Evolutionary conservation across 495 filamentous ascomycete genomes (phyloP), one percentile per base, ranked within the genome.

Genomic region (Patellaria atrata): DNA sequence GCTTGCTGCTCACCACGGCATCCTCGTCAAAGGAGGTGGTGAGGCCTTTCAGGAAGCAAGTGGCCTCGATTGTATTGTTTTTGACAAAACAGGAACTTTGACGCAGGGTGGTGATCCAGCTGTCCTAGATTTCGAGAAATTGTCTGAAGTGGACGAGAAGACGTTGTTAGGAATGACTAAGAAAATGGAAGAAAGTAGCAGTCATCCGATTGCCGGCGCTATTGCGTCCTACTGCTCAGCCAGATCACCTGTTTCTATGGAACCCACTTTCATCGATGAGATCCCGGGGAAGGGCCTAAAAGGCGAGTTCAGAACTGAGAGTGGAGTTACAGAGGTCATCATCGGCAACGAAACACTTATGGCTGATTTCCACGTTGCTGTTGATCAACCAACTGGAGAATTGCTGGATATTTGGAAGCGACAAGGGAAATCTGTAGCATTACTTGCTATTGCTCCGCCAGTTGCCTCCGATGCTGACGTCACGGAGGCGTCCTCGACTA

Each of bases 41-140:
- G 83, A 93, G 50, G 87, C 89, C 1, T 94, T 96, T 48, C 82
- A 96, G 55, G 85, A 91, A 59, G 85, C 89, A 8, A 91, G 83
- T 43, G 65, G 65, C 3, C 65, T 94, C 5, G 81, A 91, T 52
- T 77, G 75, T 35, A 73, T 94, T 14, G 83, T 94, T 10, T 94
- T 96, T 47, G 87, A 96, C 61, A 96, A 96, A 62, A 96, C 87
- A 0, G 87, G 87, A 0, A 96, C 87, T 1, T 59, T 96, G 30
- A 96, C 87, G 0, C 61, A 81, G 45, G 87, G 87, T 22, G 82
- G 80, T 22, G 77, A 84, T 35, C 73, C 86, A 0, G 75, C 58
- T 6, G 76, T 96, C 16, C 80, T 82, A 0, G 78, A 91, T 28
- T 68, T 77, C 35, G 62, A 75, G 43, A 43, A 75, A 14, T 53